A percentile compares a stretch with the other conserved stretches of the same genome.
phyloP scores from a whole-genome alignment of 805 yeast genomes.

The Candida ulmi region DNA sequence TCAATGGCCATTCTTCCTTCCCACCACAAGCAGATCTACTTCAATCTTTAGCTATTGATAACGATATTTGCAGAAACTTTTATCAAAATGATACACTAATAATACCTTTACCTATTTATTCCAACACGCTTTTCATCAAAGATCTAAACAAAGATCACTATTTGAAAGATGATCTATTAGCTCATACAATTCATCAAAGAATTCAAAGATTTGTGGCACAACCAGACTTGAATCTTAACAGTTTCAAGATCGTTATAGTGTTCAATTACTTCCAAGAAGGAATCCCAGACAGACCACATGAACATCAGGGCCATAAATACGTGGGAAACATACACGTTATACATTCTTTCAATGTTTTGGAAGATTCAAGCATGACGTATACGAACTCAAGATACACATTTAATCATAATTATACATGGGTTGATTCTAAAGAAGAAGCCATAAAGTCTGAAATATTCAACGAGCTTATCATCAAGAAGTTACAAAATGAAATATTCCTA shows the following conservation, averaged over 20 bases:
- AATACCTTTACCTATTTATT: constrained; percentile 18
- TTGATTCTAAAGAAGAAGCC: constrained; percentile 20
- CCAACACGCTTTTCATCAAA: constrained; percentile 18
- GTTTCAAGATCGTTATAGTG: constrained; percentile 14
- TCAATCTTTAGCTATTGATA: constrained; percentile 15
- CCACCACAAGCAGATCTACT: constrained; percentile 19
- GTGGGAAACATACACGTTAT: constrained; percentile 21
- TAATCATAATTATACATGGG: constrained; percentile 19
- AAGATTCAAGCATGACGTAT: constrained; percentile 17
- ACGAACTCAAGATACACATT: constrained; percentile 15
- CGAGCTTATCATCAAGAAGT: constrained; percentile 17
- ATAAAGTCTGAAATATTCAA: constrained; percentile 16
- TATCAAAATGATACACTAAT: constrained; percentile 17
- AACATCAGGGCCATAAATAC: constrained; percentile 19
- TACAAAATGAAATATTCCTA: constrained; percentile 17
- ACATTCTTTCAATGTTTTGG: constrained; percentile 13
- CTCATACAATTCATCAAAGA: constrained; percentile 12
- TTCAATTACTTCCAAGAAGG: constrained; percentile 21
- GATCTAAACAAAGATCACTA: constrained; percentile 17
- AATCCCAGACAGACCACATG: constrained; percentile 19
- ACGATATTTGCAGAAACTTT: constrained; percentile 9
- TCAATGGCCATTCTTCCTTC: constrained; percentile 14
- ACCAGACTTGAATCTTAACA: constrained; percentile 9
- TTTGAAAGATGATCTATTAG: constrained; percentile 13
- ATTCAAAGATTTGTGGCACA: constrained; percentile 15